Evolutionary conservation across 306 rosid genomes (phyloP), one percentile per base, ranked within the genome.

Genomic region (Cicer chorassanicum): DNA sequence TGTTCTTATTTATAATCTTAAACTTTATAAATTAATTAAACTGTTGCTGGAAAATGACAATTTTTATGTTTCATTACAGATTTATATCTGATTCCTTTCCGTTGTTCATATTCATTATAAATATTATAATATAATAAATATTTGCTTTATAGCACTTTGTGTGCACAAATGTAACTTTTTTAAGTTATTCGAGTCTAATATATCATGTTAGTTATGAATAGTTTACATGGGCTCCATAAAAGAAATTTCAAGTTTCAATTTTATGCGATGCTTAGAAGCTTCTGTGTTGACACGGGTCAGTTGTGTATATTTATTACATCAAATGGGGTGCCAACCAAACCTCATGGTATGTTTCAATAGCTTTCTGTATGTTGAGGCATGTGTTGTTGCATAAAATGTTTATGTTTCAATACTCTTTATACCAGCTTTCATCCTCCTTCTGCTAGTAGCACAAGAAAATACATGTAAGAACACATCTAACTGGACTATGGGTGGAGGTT

Each of bases 271-370:
- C 45, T 57, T 78, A 19, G 72, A 70, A 57, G 70, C 73, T 78
- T 42, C 55, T 69, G 78, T 65, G 76, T 39, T 74, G 43, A 59
- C 63, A 64, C 54, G 14, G 67, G 57, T 80, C 76, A 71, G 10
- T 73, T 73, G 50, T 72, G 56, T 70, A 48, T 48, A 46, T 14
- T 57, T 73, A 45, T 73, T 67, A 50, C 75, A 54, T 73, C 73
- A 18, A 73, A 62, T 63, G 56, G 44, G 56, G 9, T 55, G 62
- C 60, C 8, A 38, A 45, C 78, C 62, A 69, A 68, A 65, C 68
- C 12, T 55, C 60, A 36, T 56, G 11, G n/a, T 56, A 61, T 67
- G 69, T 14, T 72, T 77, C 9, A 68, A 18, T 69, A 50, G 77
- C 18, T 78, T 73, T 78, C 65, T n/a, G 34, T 61, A 18, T 72